Evolutionary conservation across 768 basidiomycete species (phyloP), one percentile per base, ranked within the genome.

Genomic region (Stropharia rugosoannulata): DNA sequence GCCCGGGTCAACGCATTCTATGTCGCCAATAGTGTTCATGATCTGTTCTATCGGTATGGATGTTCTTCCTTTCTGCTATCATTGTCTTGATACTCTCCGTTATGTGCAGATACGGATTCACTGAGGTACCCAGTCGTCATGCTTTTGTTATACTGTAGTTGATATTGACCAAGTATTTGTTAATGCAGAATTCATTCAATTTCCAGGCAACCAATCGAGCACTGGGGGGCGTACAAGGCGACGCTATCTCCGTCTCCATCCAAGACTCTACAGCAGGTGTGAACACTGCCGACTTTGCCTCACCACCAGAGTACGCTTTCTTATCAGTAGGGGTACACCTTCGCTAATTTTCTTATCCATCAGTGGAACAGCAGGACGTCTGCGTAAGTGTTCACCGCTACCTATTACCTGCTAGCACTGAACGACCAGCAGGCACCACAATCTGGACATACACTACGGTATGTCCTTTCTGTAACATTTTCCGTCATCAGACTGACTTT

Each of bases 171-270:
- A 5, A 13, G 4, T 15, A 10, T 38, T 15, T 9, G n/a, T 49
- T 4, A 9, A 7, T 19, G 9, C 9, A 49, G 69, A 59, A 52
- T n/a, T 68, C 66, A 0, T 72, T 64, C 62, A 73, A 73, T 53
- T 73, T 86, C 79, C 84, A 86, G 65, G 72, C 70, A 16, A 73
- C 78, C 67, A 86, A 86, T 71, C 80, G 80, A 58, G 76, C 73
- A 13, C 73, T 77, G 51, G 83, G 82, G 10, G 83, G 84, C 5
- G 58, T 59, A 45, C 82, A 74, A 27, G 75, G 73, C 49, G 84
- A 86, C 63, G 75, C 75, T 7, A 79, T 86, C 32, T 75, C 75
- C 37, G 68, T 79, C 37, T 81, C 77, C 16, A 78, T 83, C 5
- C 83, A 85, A 66, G 80, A 83, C 57, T 32, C 29, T 32, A 64